Evolutionary conservation across 2,329 filamentous ascomycete species (phyloP).

Genomic region (Colletotrichum echinochloae): DNA sequence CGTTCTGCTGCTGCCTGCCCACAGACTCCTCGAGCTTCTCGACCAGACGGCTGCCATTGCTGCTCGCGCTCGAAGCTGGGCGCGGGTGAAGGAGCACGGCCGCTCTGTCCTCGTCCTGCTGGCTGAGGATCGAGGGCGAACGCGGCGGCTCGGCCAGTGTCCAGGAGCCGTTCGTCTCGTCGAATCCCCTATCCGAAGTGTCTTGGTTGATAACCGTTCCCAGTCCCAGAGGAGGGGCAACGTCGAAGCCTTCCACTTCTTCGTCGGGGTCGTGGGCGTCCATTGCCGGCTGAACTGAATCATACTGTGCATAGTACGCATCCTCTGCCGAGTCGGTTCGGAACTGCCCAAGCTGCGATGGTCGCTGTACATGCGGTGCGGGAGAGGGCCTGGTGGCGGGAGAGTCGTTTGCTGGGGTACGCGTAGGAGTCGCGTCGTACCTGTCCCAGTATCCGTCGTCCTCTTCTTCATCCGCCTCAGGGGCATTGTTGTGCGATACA

Average conservation of each 20-base stretch:
- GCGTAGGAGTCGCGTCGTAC: conserved; percentile 78
- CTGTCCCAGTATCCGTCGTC: conserved; percentile 85
- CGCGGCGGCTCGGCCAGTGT: conserved; percentile 58
- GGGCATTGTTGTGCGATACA: conserved; percentile 37
- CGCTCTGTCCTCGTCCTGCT: conserved; percentile 52
- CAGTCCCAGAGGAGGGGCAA: conserved; percentile 50
- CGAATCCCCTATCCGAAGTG: conserved; percentile 45
- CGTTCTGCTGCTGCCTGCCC: conserved; percentile 69
- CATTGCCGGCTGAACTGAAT: conserved; percentile 82
- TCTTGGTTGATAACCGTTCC: conserved; percentile 42
- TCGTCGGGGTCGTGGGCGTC: conserved; percentile 87
- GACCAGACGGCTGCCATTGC: conserved; percentile 67
- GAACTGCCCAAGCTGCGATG: conserved; percentile 44
- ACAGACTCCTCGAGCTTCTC: conserved; percentile 71
- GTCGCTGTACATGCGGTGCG: conserved; percentile 58
- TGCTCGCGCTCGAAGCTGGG: conserved; percentile 68
- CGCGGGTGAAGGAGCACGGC: conserved; percentile 65
- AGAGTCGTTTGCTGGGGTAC: conserved; percentile 54
- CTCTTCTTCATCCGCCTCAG: conserved; percentile 65
- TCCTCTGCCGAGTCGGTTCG: conserved; percentile 65
- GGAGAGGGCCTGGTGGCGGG: conserved; percentile 73
- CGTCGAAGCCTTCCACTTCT: conserved; percentile 56
- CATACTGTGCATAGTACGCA: conserved; percentile 82
- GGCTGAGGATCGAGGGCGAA: conserved; percentile 48
- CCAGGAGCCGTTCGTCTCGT: conserved; percentile 57